Evolutionary conservation across 352 stramenopile species (phyloP), one percentile per base, ranked within the genome.

Genomic region (Pilasporangium apinafurcum): DNA sequence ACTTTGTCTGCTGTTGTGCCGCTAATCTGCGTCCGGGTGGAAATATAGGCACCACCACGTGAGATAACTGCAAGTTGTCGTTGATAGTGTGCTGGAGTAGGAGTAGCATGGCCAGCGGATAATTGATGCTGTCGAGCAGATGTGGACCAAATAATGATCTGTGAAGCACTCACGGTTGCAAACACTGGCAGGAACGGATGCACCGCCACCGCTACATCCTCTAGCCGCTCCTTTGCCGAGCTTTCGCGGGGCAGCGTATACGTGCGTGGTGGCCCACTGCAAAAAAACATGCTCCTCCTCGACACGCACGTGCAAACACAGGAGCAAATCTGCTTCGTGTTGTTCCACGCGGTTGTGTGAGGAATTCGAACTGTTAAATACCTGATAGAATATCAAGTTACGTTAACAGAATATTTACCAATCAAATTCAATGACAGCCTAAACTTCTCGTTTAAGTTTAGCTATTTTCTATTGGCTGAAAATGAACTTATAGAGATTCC

Each of bases 191-290:
- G 44, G 1, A 56, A 67, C 27, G 65, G 61, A 35, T 91, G 72
- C 46, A 83, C 57, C 21, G 70, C 68, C 41, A 86, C 13, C 2
- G 62, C 63, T 14, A 87, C 72, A 36, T 58, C 62, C 48, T 86
- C 74, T 4, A 53, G 46, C 28, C 51, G 51, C 18, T 71, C 51
- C 18, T 29, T 39, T 5, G n/a, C 20, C 20, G 17, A 21, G 22
- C 7, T 35, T 8, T 16, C 27, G 8, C 32, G 16, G 1, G 51
- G 41, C 28, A 51, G 54, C 24, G 65, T 65, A 44, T 85, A 91
- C 34, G 62, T 63, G 48, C 72, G 78, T 48, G 78, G 78, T 14
- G 78, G 78, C 2, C 78, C 78, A 43, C 56, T 79, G 52, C 69
- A 79, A 54, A 88, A 87, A 59, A 74, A 80, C 75, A 91, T 90